Base-by-base conservation (phyloP, 2,329 filamentous ascomycete genomes). In the Tolypocladium paradoxum region DNA sequence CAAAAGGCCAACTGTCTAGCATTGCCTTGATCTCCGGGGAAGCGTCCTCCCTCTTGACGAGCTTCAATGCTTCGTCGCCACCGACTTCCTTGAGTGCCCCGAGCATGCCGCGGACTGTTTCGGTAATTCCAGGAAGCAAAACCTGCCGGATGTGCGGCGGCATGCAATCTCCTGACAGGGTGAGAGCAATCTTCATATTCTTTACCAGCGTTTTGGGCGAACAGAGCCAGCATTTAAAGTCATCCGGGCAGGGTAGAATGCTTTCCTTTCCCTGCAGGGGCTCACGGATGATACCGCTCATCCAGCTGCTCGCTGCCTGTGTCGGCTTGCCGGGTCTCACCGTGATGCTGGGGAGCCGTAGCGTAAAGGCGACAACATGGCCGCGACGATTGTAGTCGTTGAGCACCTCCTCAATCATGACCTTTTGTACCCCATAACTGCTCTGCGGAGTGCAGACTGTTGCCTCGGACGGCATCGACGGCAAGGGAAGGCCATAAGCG, bases 231-330 rank as follows among this genome's bases (percentile, higher is more conserved):
- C 73, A 73, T 12, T 67, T 64, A 56, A 76, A 76, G 14, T 73
- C 67, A 45, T 67, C 63, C 16, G 73, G 67, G 33, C 77, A 69
- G 2, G 78, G 73, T 0, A 81, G 70, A 0, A 73, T 58, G 34
- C 71, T 76, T n/a, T 71, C 65, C 40, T 72, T 64, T 14, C 78
- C 78, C 18, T 63, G 57, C 8, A 76, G 66, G 6, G 76, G 71
- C 48, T 85, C 82, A 3, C 82, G 72, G 45, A 85, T 79, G 59
- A 85, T 84, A 0, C 81, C 82, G 3, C 73, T 80, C 1, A 81
- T 73, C 58, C 84, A 85, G 0, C 76, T 80, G 4, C 76, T 79
- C 2, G 82, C 81, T 0, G 82, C 81, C 0, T 78, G 78, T 3
- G 81, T 81, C 0, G 82, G 82, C 33, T 72, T 74, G 2, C 82